These are phyloP conservation scores for Huiozyma naganishii DNA, from an alignment of 805 yeast genomes.

Conservation along the genomic window DNA sequence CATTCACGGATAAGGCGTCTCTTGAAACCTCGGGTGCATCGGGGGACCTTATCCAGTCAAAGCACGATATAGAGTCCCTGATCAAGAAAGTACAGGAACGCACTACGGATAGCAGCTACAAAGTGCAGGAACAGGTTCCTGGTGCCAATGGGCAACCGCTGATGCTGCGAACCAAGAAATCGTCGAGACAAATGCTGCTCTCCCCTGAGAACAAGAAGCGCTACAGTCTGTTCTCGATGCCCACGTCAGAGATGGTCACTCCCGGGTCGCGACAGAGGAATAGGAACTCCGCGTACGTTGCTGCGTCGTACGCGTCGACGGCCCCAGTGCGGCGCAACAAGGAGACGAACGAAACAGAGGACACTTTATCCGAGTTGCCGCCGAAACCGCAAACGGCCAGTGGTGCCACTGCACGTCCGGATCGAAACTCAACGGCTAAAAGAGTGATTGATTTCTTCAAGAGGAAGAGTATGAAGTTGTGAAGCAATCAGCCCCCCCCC, in stretches of 20 bases:
- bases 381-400: too few species aligned
- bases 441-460: conserved; percentile 71
- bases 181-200: background rate
- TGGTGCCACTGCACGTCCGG: too few species aligned
- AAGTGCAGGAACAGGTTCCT: background rate
- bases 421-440: conserved; percentile 48
- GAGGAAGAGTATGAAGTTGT: conserved; percentile 40
- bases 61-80: conserved; percentile 12
- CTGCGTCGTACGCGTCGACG: background rate
- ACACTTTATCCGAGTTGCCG: too few species aligned
- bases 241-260: conserved; percentile 10
- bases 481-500: background rate
- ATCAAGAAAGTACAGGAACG: conserved; percentile 15
- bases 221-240: conserved; percentile 33
- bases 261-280: background rate
- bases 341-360: background rate
- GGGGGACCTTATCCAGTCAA: conserved; percentile 30
- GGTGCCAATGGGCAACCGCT: background rate
- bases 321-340: background rate
- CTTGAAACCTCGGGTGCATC: conserved; percentile 27
- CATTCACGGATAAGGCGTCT: conserved; percentile 26
- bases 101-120: background rate
- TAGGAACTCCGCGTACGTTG: background rate
- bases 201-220: conserved; percentile 19
- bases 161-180: background rate